Evolutionary conservation across 225 moss, liverwort and hornwort genomes (phyloP).

Genomic region (Physcomitrium patens): DNA sequence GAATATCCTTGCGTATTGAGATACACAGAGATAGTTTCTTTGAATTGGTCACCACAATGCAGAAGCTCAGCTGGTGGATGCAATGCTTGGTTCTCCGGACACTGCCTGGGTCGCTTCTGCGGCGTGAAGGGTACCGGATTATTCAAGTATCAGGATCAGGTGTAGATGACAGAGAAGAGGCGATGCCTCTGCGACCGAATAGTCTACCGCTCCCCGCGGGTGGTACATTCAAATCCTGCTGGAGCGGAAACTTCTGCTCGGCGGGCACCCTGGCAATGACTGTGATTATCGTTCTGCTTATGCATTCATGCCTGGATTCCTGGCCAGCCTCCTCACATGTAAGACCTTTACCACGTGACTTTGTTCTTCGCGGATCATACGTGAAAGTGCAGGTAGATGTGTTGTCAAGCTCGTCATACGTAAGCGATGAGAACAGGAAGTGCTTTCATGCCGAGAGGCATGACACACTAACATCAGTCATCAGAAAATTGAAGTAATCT

Average conservation of each 20-base stretch:
- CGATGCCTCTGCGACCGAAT: constrained; percentile 38
- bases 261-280: constrained; percentile 30
- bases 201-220: constrained; percentile 35
- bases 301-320: constrained; percentile 32
- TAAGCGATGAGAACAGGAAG: constrained; percentile 4
- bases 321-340: constrained; percentile 38
- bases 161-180: constrained; percentile 35
- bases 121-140: constrained; percentile 52
- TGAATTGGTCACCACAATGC: constrained; percentile 58
- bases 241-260: constrained; percentile 46
- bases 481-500: background rate
- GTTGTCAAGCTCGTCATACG: background rate
- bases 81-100: constrained; percentile 56
- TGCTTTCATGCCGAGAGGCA: constrained; percentile 3
- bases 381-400: background rate
- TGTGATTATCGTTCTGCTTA: constrained; percentile 40
- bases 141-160: constrained; percentile 29
- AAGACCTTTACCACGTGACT: constrained; percentile 16
- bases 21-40: constrained; percentile 5
- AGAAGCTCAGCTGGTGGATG: constrained; percentile 70
- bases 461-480: constrained; percentile 3
- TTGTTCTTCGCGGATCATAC: constrained; percentile 7
- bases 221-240: constrained; percentile 42
- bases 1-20: constrained; percentile 23
- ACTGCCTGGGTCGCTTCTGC: constrained; percentile 54